Percentiles rank a stretch among this genome's conserved stretches.
Conservation (phyloP, 177 flowering plant species). For the Vitis hybrid region DNA sequence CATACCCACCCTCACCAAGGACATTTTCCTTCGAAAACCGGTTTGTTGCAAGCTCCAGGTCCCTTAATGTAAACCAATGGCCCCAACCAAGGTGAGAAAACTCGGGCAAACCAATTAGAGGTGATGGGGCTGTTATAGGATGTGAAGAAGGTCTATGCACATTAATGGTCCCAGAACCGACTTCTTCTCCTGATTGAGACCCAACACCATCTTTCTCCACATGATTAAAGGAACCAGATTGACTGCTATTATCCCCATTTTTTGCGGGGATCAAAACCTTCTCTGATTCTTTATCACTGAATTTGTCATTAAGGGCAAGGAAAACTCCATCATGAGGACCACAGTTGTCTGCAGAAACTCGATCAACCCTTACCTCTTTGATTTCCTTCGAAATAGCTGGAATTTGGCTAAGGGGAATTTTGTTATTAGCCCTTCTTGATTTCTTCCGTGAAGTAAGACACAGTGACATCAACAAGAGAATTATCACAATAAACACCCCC, state of each 20-base stretch:
- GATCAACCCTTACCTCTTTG: constrained; percentile 71
- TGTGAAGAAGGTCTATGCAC: constrained; percentile 35
- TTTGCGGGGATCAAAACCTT: constrained; percentile 41
- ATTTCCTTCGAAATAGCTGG: constrained; percentile 58
- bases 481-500: constrained; percentile 46
- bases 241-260: constrained; percentile 47
- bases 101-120: constrained; percentile 72
- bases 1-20: constrained; percentile 76
- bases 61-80: constrained; percentile 73
- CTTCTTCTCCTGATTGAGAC: constrained; percentile 61
- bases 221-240: constrained; percentile 49
- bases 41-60: constrained; percentile 61
- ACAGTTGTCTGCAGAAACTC: constrained; percentile 34
- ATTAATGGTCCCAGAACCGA: constrained; percentile 23
- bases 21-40: constrained; percentile 65
- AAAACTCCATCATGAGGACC: constrained; percentile 30
- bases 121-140: constrained; percentile 64
- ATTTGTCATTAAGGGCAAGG: constrained; percentile 44
- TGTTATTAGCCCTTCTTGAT: constrained; percentile 38
- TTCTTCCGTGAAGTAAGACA: constrained; percentile 62
- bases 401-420: constrained; percentile 46
- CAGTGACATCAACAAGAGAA: constrained; percentile 44
- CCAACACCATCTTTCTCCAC: constrained; percentile 47
- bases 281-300: constrained; percentile 51
- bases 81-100: constrained; percentile 82